Base-by-base conservation (phyloP, 805 yeast genomes). In the Metschnikowia gruessii region DNA sequence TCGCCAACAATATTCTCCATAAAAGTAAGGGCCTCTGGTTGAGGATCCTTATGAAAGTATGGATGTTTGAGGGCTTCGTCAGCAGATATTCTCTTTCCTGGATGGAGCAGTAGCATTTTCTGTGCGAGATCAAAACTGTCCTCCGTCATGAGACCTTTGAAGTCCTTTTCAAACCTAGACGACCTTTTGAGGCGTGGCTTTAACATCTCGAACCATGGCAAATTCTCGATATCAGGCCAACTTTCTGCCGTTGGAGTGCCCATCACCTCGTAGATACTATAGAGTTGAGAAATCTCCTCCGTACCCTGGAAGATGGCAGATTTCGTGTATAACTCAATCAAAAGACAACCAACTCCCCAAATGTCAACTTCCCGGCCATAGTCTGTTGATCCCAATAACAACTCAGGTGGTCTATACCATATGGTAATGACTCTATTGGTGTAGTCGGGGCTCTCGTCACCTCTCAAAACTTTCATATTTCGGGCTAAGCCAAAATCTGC, bases 331-430 rank as follows among this genome's bases (percentile, higher is more conserved):
- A 94, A 64, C 63, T 94, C 98, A 22, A 89, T 77, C 49, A 94
- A 69, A 21, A 94, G 71, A 68, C 98, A 94, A 2, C 99, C 99
- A 50, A 89, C 83, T 0, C 98, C 97, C 99, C 99, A 94, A 55
- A 89, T 82, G 61, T 94, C 99, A 9, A 94, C 94, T 57, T 87
- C 96, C 34, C 89, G 69, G 0, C 91, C 94, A 65, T 94, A 94
- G 48, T 82, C 83, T 0, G 98, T 91, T 0, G 96, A 82, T 1
- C 99, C 99, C 48, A 94, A 66, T 32, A 94, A 69, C 28, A 94
- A 74, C 64, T 92, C 99, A 0, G 98, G 98, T 1, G 99, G 99
- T 49, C 99, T 77, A 64, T 94, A 92, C 99, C 99, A 94, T 32
- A 94, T 70, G 0, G 99, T 94, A 44, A 94, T 94, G 34, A 94